Evolutionary conservation across 805 yeast species (phyloP), one percentile per base, ranked within the genome.

Genomic region (Teunomyces lycoperdinae): DNA sequence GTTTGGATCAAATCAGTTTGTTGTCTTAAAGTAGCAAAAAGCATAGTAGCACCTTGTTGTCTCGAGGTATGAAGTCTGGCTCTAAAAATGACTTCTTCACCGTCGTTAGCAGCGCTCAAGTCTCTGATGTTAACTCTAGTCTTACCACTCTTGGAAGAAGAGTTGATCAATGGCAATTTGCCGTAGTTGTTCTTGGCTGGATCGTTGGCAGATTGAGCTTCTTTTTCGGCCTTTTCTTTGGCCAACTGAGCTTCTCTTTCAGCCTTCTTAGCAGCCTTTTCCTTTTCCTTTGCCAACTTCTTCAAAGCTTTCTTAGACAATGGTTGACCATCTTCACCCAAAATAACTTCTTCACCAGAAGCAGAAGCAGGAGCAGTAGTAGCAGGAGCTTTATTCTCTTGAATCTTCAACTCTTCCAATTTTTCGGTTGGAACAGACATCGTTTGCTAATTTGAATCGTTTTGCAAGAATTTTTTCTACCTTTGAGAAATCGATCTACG

Each of bases 11-110:
- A 71, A 50, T 81, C 80, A 47, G 80, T 76, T 73, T 89, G 96
- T 76, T 94, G 99, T 76, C 99, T 87, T 60, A 94, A 83, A 24
- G 96, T 83, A 60, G 92, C 71, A 68, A 94, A 94, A 46, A 87
- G 80, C 86, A 94, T 84, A 55, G 95, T 90, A 61, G 96, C 96
- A 68, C 97, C 96, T 70, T 92, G 98, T 64, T 89, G 87, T 76
- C 99, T 87, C 10, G 92, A 80, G 52, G 84, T 89, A 70, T 94
- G 98, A 40, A 91, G 79, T 73, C 99, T 83, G 42, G 98, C 98
- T 73, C 99, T 84, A 74, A 95, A 83, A 10, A 87, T 76, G 48
- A 94, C 87, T 56, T 81, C 81, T 58, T 83, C 79, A 49, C 92
- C 96, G 53, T 84, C 96, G 51, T 79, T 73, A 24, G 79, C 78